Base-by-base conservation (phyloP, 805 yeast genomes). In the Yarrowia porcina region DNA sequence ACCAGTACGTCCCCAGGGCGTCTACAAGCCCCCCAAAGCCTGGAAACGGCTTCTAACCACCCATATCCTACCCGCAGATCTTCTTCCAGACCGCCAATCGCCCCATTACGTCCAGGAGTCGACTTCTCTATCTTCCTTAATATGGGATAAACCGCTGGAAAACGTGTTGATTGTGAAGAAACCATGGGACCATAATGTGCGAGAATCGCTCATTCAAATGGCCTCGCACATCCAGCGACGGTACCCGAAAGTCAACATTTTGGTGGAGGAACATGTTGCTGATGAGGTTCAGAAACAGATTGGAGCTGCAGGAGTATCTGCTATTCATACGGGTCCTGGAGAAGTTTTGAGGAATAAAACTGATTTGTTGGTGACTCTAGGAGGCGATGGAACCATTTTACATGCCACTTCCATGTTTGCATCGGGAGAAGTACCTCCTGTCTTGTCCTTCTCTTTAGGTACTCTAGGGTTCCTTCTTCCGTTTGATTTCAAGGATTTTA, bases 311-410 rank as follows among this genome's bases (percentile, higher is more conserved):
- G 64, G 62, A 28, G 42, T 39, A 13, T 9, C 33, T 2, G 20
- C 12, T 1, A 67, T 89, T 1, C 84, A 79, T 69, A 82, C 92
- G 0, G 94, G 96, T 0, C 68, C 81, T 3, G 73, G 73, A 17
- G 74, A 77, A 11, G 87, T 85, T 10, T 83, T 90, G 44, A 80
- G 83, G 1, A 68, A 77, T 11, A 88, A 85, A 68, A 83, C 96
- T 0, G 98, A 92, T 70, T 73, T 92, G 44, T 76, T 92, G 38
- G 91, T 92, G 9, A 88, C 97, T 0, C 74, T 92, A 39, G 98
- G 98, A n/a, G 98, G 98, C 18, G 98, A 92, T 73, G 98, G 98
- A 5, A 92, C 97, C 0, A 90, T 90, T 63, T 74, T 92, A 45
- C 82, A 92, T 62, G 96, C 93, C 0, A 93, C 90, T 0, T 84